Percentiles rank a stretch among this genome's conserved stretches.
phyloP scores from a whole-genome alignment of 1,284 basidiomycete species.

The Leccinum fallax region DNA sequence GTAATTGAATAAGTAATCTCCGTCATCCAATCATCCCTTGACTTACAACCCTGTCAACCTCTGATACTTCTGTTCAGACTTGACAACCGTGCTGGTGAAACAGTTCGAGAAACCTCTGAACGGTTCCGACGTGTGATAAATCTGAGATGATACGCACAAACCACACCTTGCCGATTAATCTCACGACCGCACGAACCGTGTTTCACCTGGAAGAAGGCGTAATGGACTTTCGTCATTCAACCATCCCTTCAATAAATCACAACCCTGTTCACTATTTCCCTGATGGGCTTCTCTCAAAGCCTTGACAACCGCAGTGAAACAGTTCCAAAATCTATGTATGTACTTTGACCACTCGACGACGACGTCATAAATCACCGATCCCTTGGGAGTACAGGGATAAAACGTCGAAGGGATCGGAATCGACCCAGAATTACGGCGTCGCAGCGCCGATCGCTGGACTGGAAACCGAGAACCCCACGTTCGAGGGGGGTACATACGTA shows the following conservation, averaged over 20 bases:
- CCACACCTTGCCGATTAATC: neutral
- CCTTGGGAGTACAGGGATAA: neutral
- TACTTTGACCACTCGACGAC: neutral
- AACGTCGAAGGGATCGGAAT: neutral
- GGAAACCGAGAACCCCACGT: neutral
- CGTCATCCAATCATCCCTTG: neutral
- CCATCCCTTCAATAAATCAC: neutral
- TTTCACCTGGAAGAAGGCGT: neutral
- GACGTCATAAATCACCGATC: neutral
- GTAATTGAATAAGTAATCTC: neutral
- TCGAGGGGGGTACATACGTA: neutral
- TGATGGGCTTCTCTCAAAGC: neutral
- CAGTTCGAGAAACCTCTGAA: neutral
- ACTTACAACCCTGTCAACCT: conserved; percentile 1
- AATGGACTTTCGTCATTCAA: neutral
- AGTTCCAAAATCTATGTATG: neutral
- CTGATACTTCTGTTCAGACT: conserved; percentile 2
- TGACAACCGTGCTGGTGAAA: conserved; percentile 1
- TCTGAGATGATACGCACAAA: neutral
- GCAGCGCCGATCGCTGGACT: neutral
- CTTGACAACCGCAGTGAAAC: neutral
- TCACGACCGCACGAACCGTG: neutral
- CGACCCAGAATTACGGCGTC: neutral
- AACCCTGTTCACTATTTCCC: neutral
- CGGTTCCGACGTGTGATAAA: neutral